Percentiles rank a stretch among this genome's conserved stretches.
phyloP scores from a whole-genome alignment of 306 rosid species.

The Castanopsis chinensis region DNA sequence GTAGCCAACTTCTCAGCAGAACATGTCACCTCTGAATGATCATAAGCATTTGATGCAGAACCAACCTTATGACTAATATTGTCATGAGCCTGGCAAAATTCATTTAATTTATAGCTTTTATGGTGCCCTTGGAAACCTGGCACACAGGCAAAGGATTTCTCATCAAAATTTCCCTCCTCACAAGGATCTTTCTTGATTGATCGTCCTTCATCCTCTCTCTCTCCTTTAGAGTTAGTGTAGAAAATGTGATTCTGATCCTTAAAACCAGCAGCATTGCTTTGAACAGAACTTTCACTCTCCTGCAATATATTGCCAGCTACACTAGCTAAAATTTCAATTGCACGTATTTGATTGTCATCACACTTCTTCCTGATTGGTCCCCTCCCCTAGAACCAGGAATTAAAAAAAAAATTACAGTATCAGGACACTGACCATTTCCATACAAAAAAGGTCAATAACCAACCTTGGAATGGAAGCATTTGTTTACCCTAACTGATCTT shows the following conservation, averaged over 20 bases:
- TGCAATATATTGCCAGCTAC: conserved; percentile 63
- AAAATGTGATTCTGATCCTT: conserved; percentile 19
- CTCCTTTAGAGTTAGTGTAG: conserved; percentile 17
- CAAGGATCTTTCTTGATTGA: conserved; percentile 33
- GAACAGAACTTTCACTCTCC: conserved; percentile 33
- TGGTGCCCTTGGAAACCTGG: conserved; percentile 30
- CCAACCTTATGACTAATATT: conserved; percentile 7
- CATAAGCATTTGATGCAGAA: conserved; percentile 21
- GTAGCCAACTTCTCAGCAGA: conserved; percentile 12
- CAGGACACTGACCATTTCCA: conserved; percentile 18
- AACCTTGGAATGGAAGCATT: conserved; percentile 17
- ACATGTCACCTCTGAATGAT: conserved; percentile 12
- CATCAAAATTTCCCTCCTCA: conserved; percentile 37
- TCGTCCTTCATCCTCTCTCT: conserved; percentile 21
- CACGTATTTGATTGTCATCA: conserved; percentile 43
- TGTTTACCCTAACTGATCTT: conserved; percentile 62
- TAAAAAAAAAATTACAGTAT: conserved; percentile 15
- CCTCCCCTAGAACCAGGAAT: conserved; percentile 53
- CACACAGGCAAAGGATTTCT: conserved; percentile 22
- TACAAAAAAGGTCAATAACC: neutral
- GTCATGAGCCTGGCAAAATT: conserved; percentile 19
- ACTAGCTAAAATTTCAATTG: conserved; percentile 71
- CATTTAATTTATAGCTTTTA: conserved; percentile 37
- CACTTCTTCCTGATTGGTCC: conserved; percentile 49
- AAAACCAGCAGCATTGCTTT: conserved; percentile 16